Evolutionary conservation across 768 basidiomycete species (phyloP).

Genomic region (Tephrocybe sp.): DNA sequence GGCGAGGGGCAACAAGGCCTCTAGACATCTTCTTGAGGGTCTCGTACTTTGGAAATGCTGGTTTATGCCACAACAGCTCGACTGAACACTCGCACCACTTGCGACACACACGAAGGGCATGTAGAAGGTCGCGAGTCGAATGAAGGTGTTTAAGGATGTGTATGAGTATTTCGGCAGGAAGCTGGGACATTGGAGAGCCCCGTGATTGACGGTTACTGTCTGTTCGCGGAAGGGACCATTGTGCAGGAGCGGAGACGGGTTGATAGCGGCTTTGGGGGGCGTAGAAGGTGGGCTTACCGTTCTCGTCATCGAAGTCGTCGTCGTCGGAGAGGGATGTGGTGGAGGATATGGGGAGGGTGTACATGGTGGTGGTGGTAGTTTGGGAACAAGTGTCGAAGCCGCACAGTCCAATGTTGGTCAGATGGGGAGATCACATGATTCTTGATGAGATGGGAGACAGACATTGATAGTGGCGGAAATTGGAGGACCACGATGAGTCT

Average conservation of each 20-base stretch:
- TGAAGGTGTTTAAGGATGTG: conserved; percentile 88
- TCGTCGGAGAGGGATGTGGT: conserved; percentile 79
- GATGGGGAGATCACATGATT: conserved; percentile 15
- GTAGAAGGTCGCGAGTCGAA: conserved; percentile 70
- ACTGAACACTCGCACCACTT: conserved; percentile 96
- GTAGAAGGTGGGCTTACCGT: conserved; percentile 51
- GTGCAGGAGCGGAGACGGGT: conserved; percentile 60
- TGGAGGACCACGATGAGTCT: conserved; percentile 4
- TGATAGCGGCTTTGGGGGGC: conserved; percentile 36
- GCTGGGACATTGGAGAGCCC: conserved; percentile 58
- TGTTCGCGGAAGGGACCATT: conserved; percentile 47
- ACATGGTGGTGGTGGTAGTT: conserved; percentile 41
- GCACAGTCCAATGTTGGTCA: conserved; percentile 13
- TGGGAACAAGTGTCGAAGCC: conserved; percentile 21
- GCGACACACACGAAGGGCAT: conserved; percentile 78
- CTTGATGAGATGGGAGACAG: conserved; percentile 8
- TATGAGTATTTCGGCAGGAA: conserved; percentile 92
- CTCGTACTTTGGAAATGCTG: conserved; percentile 65
- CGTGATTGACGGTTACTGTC: conserved; percentile 21
- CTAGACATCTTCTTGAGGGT: conserved; percentile 80
- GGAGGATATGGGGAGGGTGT: conserved; percentile 66
- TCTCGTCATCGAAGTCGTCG: conserved; percentile 58
- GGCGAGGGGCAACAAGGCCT: conserved; percentile 60
- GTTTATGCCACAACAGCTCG: conserved; percentile 93
- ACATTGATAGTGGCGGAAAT: neutral